phyloP scores from a whole-genome alignment of 2,329 filamentous ascomycete species.

The Monosporascus sp. region DNA sequence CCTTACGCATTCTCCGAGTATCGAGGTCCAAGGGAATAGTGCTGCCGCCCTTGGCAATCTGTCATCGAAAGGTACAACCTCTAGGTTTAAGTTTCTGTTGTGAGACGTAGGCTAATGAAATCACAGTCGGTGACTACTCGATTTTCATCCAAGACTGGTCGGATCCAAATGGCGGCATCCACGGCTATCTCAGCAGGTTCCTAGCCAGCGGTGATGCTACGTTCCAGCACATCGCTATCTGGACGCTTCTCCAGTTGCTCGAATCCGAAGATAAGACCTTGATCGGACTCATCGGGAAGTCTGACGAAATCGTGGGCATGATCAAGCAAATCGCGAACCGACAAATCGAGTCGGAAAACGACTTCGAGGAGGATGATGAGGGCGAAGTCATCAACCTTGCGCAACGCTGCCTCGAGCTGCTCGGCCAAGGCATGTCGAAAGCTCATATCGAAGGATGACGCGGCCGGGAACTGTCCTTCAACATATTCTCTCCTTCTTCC shows the following conservation, averaged over 20 bases:
- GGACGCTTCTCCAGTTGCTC: conserved; percentile 91
- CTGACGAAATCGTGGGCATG: conserved; percentile 86
- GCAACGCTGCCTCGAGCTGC: conserved; percentile 79
- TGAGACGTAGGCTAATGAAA: conserved; percentile 7
- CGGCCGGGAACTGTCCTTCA: conserved; percentile 1
- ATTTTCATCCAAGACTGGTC: conserved; percentile 95
- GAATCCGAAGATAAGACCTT: conserved; percentile 90
- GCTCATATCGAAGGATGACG: conserved; percentile 72
- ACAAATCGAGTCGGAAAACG: conserved; percentile 80
- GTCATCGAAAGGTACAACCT: conserved; percentile 79
- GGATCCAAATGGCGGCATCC: conserved; percentile 87
- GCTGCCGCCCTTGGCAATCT: conserved; percentile 92
- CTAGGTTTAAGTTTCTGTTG: background rate
- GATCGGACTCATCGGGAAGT: conserved; percentile 82
- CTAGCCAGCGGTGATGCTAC: conserved; percentile 90
- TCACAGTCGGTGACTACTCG: conserved; percentile 84
- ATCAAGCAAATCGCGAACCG: conserved; percentile 88
- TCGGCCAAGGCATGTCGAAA: conserved; percentile 72
- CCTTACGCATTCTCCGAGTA: conserved; percentile 88
- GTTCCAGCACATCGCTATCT: conserved; percentile 98
- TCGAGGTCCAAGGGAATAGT: conserved; percentile 97
- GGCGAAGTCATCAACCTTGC: conserved; percentile 89
- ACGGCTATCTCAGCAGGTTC: conserved; percentile 91
- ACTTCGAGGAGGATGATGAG: conserved; percentile 83
- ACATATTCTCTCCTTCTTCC: conserved; percentile 14